Base-by-base conservation (phyloP, 2,329 filamentous ascomycete genomes). In the Diplocarpon mali region DNA sequence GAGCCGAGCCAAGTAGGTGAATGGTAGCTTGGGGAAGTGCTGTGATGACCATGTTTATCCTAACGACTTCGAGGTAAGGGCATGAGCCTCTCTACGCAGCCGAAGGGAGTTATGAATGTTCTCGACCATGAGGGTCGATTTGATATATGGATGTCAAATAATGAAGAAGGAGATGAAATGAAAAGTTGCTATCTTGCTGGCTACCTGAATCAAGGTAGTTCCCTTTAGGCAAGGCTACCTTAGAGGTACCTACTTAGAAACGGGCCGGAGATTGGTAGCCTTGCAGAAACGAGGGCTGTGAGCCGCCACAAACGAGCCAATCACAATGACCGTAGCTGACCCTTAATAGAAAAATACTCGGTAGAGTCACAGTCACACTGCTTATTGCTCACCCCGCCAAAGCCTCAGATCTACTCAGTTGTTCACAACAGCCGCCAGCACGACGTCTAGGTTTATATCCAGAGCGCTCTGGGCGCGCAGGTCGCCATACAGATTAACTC, bases 401-500 rank as follows among this genome's bases (percentile, higher is more conserved):
- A 27, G 20, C 44, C 38, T 44, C 34, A 35, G 38, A 37, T 43
- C n/a, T 30, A 42, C 45, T 45, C 53, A 53, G 54, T 52, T 53
- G 6, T 45, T 47, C 29, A 11, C 39, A 38, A 5, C 30, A 48
- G 46, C 48, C 49, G 50, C 51, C 56, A 54, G 48, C 60, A 68
- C 61, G 57, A 65, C 65, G 70, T 73, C 70, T 62, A 69, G 66
- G 69, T 61, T 71, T 59, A 60, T 72, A 48, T 62, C 67, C 57
- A 69, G 71, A 69, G 72, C 73, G 65, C 70, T 78, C 61, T 68
- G 71, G 61, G 72, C 75, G 74, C 73, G 72, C 65, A 69, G 70
- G 62, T 62, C 69, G 65, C 70, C 67, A 52, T 67, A 66, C 60
- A 66, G 65, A 66, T 65, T 64, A 61, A 59, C 55, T 60, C 63